phyloP scores from a whole-genome alignment of 495 filamentous ascomycete species.

The Neurospora sp. region DNA sequence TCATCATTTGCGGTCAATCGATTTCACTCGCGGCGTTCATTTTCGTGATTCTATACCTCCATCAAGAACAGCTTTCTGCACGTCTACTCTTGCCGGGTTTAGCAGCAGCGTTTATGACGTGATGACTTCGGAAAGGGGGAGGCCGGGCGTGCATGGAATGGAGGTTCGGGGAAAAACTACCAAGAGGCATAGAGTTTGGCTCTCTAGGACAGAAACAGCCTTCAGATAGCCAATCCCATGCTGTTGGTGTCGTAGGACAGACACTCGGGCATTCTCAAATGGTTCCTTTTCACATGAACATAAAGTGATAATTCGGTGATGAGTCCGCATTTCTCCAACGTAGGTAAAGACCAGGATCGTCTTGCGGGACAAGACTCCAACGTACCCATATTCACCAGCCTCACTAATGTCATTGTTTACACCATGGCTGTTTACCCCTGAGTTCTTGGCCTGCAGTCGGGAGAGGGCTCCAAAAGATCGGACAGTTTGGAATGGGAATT shows the following conservation, averaged over 20 bases:
- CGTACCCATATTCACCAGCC: neutral
- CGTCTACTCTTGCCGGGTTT: neutral
- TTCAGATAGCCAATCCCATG: neutral
- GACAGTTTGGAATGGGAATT: neutral
- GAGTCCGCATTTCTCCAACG: neutral
- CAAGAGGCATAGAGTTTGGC: neutral
- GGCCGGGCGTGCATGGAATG: neutral
- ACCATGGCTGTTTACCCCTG: neutral
- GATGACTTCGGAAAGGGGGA: neutral
- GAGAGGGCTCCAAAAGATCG: neutral
- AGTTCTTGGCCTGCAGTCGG: neutral
- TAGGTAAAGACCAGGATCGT: neutral
- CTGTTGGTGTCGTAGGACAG: neutral
- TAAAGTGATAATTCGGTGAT: neutral
- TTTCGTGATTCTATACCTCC: neutral
- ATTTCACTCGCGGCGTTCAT: constrained; percentile 10
- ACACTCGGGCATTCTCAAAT: neutral
- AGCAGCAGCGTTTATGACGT: neutral
- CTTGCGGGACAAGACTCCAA: neutral
- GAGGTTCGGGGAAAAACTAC: neutral
- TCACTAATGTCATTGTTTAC: neutral
- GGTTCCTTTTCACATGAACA: neutral
- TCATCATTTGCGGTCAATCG: constrained; percentile 27
- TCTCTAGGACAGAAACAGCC: neutral
- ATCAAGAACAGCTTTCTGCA: neutral